Evolutionary conservation across 2,329 filamentous ascomycete species (phyloP).

Genomic region (Cercospora sp.): DNA sequence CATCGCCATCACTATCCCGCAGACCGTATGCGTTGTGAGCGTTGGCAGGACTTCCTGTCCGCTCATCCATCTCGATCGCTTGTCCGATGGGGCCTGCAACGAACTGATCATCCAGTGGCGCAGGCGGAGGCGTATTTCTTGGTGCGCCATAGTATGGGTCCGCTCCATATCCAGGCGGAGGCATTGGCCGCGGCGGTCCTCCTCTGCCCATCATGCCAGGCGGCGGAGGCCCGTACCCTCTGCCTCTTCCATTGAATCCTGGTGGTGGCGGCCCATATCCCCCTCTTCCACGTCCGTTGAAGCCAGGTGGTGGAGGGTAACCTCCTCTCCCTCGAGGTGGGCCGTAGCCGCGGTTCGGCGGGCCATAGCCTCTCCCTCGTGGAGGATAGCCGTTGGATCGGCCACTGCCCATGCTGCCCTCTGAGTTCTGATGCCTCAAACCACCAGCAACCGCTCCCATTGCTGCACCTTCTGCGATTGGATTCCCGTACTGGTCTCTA

Average conservation of each 20-base stretch:
- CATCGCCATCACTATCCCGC: constrained; percentile 67
- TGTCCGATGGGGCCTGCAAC: constrained; percentile 53
- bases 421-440: constrained; percentile 50
- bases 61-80: constrained; percentile 78
- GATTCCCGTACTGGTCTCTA: constrained; percentile 67
- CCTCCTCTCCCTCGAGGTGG: constrained; percentile 53
- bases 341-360: constrained; percentile 45
- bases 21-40: constrained; percentile 41
- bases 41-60: constrained; percentile 44
- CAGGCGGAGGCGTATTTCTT: constrained; percentile 25
- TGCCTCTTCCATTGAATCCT: constrained; percentile 32
- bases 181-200: constrained; percentile 32
- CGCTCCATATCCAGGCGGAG: constrained; percentile 33
- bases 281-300: constrained; percentile 50
- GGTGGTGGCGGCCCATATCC: constrained; percentile 40
- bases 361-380: constrained; percentile 35
- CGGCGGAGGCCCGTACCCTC: constrained; percentile 29
- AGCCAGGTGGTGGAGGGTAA: constrained; percentile 42
- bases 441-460: constrained; percentile 40
- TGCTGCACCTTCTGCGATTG: constrained; percentile 41
- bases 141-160: constrained; percentile 29
- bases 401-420: constrained; percentile 46
- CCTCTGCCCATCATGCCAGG: constrained; percentile 34
- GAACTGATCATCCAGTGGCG: constrained; percentile 38
- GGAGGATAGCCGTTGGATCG: constrained; percentile 33